Percentiles rank a stretch among this genome's conserved stretches.
These are phyloP conservation scores for Saturnispora mendoncae DNA, from an alignment of 805 yeast species.

Conservation along the genomic window DNA sequence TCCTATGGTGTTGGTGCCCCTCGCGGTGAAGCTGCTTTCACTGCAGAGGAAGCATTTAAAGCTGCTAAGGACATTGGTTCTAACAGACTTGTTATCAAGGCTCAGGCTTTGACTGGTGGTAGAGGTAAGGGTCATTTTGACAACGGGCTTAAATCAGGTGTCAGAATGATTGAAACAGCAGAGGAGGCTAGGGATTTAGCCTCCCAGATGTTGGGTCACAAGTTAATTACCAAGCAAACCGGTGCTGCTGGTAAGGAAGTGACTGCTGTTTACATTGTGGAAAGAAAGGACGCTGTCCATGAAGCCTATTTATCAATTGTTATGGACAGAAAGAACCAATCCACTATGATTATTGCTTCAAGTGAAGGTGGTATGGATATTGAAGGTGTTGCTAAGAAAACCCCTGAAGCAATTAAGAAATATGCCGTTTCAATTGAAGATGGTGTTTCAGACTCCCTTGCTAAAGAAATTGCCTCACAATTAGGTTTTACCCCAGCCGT, in stretches of 20 bases:
- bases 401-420: constrained; percentile 87
- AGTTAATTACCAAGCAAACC: constrained; percentile 94
- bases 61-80: constrained; percentile 70
- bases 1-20: constrained; percentile 86
- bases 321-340: constrained; percentile 86
- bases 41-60: constrained; percentile 79
- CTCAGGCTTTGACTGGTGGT: constrained; percentile 99
- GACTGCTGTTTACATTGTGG: constrained; percentile 91
- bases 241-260: constrained; percentile 97
- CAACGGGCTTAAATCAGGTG: constrained; percentile 94
- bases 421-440: constrained; percentile 66
- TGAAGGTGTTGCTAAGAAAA: constrained; percentile 91
- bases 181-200: constrained; percentile 84
- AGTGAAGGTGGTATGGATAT: constrained; percentile 99
- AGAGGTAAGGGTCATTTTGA: constrained; percentile 99
- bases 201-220: constrained; percentile 82
- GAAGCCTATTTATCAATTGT: constrained; percentile 94
- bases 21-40: constrained; percentile 80
- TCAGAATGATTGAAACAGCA: constrained; percentile 75
- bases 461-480: constrained; percentile 64
- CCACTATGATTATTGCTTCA: constrained; percentile 90
- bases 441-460: constrained; percentile 75
- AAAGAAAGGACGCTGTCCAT: constrained; percentile 85
- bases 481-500: constrained; percentile 78
- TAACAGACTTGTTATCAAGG: constrained; percentile 87